phyloP scores from a whole-genome alignment of 192 early-diverging fungal genomes.

The Coemansia sp. region DNA sequence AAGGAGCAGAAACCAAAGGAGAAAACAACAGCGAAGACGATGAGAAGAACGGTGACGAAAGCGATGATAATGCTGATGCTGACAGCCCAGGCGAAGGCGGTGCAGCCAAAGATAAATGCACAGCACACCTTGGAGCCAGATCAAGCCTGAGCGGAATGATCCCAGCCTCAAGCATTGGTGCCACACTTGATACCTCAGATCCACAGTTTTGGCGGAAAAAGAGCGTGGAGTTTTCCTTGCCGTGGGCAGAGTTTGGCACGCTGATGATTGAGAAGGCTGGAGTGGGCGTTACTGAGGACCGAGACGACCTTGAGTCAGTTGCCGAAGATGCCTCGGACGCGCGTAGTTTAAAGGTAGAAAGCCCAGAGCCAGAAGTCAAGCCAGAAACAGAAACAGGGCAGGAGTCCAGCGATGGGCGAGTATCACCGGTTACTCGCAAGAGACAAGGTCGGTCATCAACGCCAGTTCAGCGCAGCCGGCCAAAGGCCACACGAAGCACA shows the following conservation, averaged over 20 bases:
- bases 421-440: slow-evolving; percentile 25
- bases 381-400: slow-evolving; percentile 18
- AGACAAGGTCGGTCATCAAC: slow-evolving; percentile 40
- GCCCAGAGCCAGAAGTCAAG: slow-evolving; percentile 12
- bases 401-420: slow-evolving; percentile 26
- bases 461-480: slow-evolving; percentile 38
- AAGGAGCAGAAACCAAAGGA: background rate
- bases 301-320: slow-evolving; percentile 5
- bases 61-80: background rate
- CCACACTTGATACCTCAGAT: slow-evolving; percentile 31
- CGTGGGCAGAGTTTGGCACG: slow-evolving; percentile 50
- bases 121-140: background rate
- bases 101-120: background rate
- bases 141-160: background rate
- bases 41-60: slow-evolving; percentile 5
- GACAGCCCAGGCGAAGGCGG: slow-evolving; percentile 2
- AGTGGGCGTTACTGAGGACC: slow-evolving; percentile 27
- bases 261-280: slow-evolving; percentile 51
- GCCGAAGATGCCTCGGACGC: slow-evolving; percentile 12
- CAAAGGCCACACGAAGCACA: slow-evolving; percentile 30
- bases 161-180: slow-evolving; percentile 20
- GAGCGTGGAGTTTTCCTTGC: slow-evolving; percentile 39
- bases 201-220: slow-evolving; percentile 47
- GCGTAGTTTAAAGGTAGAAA: slow-evolving; percentile 8
- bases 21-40: slow-evolving; percentile 4